phyloP scores from a whole-genome alignment of 139 green algal species.

The Chlorella ohadii region DNA sequence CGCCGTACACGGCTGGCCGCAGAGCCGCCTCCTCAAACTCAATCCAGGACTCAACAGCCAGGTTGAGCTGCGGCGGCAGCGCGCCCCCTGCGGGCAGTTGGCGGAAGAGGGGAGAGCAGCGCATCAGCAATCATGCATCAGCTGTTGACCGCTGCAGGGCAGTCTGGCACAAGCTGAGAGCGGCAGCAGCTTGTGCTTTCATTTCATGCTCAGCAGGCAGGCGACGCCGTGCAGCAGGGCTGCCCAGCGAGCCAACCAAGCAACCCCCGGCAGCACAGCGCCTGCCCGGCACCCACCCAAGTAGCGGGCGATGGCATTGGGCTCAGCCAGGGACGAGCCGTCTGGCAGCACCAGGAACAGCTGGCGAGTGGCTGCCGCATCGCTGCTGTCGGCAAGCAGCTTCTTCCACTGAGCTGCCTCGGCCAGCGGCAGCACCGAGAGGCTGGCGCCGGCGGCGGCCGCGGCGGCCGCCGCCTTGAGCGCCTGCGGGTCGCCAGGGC shows the following conservation, averaged over 20 bases:
- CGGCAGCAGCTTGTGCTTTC: too few relatives aligned
- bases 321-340: slow-evolving; percentile 55
- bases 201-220: too few relatives aligned
- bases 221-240: too few relatives aligned
- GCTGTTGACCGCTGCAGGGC: too few relatives aligned
- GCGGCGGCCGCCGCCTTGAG: slow-evolving; percentile 62
- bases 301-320: slow-evolving; percentile 67
- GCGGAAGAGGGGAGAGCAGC: background rate
- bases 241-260: too few relatives aligned
- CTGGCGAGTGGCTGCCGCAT: slow-evolving; percentile 39
- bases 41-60: slow-evolving; percentile 59
- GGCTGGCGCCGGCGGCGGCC: background rate
- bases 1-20: slow-evolving; percentile 49
- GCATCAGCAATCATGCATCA: too few relatives aligned
- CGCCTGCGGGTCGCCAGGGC: slow-evolving; percentile 66
- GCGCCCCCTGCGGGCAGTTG: background rate
- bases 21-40: slow-evolving; percentile 69
- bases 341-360: slow-evolving; percentile 46
- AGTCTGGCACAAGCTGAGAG: too few relatives aligned
- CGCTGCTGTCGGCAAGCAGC: slow-evolving; percentile 25
- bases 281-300: slow-evolving; percentile 41
- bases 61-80: slow-evolving; percentile 11
- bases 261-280: too few relatives aligned
- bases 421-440: slow-evolving; percentile 10
- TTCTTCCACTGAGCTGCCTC: slow-evolving; percentile 8